These are phyloP conservation scores for Pistacia atlantica DNA, from an alignment of 345 rosid genomes.

Conservation along the genomic window DNA sequence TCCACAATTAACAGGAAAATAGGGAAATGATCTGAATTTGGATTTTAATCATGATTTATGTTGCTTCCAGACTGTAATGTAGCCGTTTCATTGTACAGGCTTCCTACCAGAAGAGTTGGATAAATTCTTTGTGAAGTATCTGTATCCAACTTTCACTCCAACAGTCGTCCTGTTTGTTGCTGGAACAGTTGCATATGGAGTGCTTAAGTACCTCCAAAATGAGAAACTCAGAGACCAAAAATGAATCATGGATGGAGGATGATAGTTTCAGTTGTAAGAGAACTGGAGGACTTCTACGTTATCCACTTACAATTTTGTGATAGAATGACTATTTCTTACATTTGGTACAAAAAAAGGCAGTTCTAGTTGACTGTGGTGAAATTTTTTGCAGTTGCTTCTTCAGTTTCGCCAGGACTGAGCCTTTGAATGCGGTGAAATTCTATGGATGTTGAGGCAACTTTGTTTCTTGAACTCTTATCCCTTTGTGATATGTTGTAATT, in stretches of 20 bases:
- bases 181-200: conserved; percentile 80
- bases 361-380: neutral
- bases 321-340: neutral
- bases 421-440: conserved; percentile 1
- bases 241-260: conserved; percentile 24
- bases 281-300: neutral
- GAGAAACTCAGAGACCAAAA: conserved; percentile 65
- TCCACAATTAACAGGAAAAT: neutral
- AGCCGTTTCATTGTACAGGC: conserved; percentile 45
- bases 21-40: neutral
- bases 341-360: neutral
- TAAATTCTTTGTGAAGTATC: conserved; percentile 74
- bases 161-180: conserved; percentile 72
- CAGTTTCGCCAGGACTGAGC: neutral
- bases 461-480: neutral
- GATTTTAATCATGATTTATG: neutral
- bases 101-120: conserved; percentile 89
- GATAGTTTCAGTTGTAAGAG: conserved; percentile 17
- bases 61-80: conserved; percentile 15
- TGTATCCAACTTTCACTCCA: conserved; percentile 85
- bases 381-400: neutral
- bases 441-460: neutral
- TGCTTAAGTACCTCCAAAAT: conserved; percentile 74
- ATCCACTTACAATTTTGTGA: neutral
- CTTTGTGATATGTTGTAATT: neutral